Evolutionary conservation across 1,139 yeast species (phyloP).

Genomic region (Lodderomyces pseudojiufengensis): DNA sequence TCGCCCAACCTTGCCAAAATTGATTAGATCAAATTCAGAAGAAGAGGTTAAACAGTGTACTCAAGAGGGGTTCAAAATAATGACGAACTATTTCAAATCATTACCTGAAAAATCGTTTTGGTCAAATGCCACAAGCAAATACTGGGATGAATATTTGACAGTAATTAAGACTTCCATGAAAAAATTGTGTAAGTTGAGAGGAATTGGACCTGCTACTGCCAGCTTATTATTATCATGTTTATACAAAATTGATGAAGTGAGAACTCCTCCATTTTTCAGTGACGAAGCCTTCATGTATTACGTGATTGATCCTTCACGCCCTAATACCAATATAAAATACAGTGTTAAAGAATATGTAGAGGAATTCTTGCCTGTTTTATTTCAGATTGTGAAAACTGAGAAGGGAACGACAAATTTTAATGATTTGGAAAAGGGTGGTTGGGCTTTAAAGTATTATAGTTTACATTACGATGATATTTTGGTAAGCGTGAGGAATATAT

Average conservation of each 20-base stretch:
- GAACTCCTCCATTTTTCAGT: constrained; percentile 47
- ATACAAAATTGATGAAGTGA: constrained; percentile 15
- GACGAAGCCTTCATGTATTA: constrained; percentile 43
- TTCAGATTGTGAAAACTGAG: constrained; percentile 15
- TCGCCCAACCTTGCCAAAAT: constrained; percentile 42
- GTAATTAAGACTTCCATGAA: constrained; percentile 25
- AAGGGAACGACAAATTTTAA: constrained; percentile 15
- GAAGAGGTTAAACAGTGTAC: constrained; percentile 27
- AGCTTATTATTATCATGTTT: constrained; percentile 40
- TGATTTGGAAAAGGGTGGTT: constrained; percentile 33
- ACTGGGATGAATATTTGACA: constrained; percentile 16
- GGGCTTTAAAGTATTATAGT: constrained; percentile 35
- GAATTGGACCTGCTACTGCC: constrained; percentile 53
- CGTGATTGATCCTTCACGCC: constrained; percentile 27
- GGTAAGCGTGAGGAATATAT: constrained; percentile 22
- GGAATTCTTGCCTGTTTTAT: constrained; percentile 27
- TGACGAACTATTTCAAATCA: constrained; percentile 19
- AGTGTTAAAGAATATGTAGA: constrained; percentile 40
- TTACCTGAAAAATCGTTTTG: constrained; percentile 10
- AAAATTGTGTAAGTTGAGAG: constrained; percentile 32
- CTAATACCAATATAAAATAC: constrained; percentile 32
- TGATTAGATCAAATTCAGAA: constrained; percentile 34
- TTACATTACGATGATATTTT: constrained; percentile 23
- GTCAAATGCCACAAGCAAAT: constrained; percentile 6
- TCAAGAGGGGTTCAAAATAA: constrained; percentile 23